Conservation (phyloP, 2,329 filamentous ascomycete species). For the Madurella fahalii region DNA sequence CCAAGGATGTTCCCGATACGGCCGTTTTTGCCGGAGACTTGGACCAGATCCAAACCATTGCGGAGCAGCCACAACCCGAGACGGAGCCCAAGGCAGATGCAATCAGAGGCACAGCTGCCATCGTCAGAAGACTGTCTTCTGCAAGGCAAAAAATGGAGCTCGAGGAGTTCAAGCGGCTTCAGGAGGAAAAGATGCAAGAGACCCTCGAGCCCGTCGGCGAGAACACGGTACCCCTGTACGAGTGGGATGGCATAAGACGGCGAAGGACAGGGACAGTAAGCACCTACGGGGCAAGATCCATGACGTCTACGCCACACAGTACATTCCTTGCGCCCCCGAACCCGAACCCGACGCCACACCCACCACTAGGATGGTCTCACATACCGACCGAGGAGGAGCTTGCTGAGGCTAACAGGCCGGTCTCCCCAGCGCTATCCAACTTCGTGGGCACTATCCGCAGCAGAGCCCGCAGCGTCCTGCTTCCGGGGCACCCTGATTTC, state of each 20-base stretch:
- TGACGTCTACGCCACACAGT: constrained; percentile 32
- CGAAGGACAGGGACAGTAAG: constrained; percentile 47
- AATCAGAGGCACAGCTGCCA: constrained; percentile 84
- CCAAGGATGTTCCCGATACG: constrained; percentile 92
- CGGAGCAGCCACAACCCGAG: constrained; percentile 93
- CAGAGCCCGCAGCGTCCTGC: constrained; percentile 39
- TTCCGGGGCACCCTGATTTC: constrained; percentile 39
- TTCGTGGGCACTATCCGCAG: constrained; percentile 54
- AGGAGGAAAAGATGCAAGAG: constrained; percentile 71
- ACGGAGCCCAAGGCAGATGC: constrained; percentile 94
- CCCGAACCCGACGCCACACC: constrained; percentile 48
- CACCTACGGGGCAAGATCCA: constrained; percentile 37
- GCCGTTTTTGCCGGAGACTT: constrained; percentile 90
- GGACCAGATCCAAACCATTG: constrained; percentile 91
- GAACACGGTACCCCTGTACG: constrained; percentile 63
- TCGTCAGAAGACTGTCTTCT: constrained; percentile 76
- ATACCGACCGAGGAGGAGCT: constrained; percentile 68
- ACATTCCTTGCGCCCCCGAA: constrained; percentile 36
- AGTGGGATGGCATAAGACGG: constrained; percentile 88
- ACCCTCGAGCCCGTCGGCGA: constrained; percentile 72
- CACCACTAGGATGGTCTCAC: constrained; percentile 81
- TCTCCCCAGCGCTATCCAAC: constrained; percentile 49
- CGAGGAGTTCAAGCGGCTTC: constrained; percentile 72
- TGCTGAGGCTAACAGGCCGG: constrained; percentile 48
- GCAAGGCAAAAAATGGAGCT: constrained; percentile 73